A percentile compares a stretch with the other conserved stretches of the same genome.
Conservation (phyloP, 1,284 basidiomycete genomes). For the Moesziomyces antarcticus region DNA sequence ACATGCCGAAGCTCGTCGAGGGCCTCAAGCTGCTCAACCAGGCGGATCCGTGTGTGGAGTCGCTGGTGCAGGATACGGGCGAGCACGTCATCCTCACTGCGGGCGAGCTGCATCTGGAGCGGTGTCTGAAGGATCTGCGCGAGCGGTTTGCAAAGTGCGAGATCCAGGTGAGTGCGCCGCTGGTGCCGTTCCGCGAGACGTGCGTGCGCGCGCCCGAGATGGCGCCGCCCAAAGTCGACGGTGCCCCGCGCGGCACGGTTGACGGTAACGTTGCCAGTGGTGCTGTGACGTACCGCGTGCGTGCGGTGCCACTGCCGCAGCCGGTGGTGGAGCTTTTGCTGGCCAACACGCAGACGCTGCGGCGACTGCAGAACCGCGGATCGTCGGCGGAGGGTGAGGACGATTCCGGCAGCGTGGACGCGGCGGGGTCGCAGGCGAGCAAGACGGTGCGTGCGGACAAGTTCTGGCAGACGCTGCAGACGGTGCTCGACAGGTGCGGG, state of each 20-base stretch:
- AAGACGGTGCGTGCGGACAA: conserved; percentile 70
- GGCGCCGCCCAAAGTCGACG: conserved; percentile 81
- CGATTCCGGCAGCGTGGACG: conserved; percentile 24
- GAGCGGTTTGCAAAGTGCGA: conserved; percentile 94
- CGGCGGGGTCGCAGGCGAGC: conserved; percentile 32
- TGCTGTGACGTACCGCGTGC: conserved; percentile 83
- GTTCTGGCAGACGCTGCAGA: conserved; percentile 82
- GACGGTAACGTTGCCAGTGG: conserved; percentile 77
- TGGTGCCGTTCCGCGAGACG: conserved; percentile 97
- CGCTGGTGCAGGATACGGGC: conserved; percentile 94
- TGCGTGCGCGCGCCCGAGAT: conserved; percentile 80
- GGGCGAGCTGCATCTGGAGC: conserved; percentile 95
- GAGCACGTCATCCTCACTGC: conserved; percentile 97
- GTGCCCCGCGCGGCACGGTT: conserved; percentile 82
- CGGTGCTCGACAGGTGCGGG: conserved; percentile 71
- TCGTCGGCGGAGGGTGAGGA: conserved; percentile 37
- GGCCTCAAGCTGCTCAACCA: conserved; percentile 91
- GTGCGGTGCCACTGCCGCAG: conserved; percentile 82
- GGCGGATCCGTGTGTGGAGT: conserved; percentile 96
- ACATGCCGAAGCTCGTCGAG: conserved; percentile 89
- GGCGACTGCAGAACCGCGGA: conserved; percentile 56
- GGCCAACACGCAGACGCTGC: conserved; percentile 74
- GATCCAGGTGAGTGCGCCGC: conserved; percentile 92
- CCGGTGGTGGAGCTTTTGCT: conserved; percentile 79
- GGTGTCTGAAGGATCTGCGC: conserved; percentile 92